These are phyloP conservation scores for Rhododendron simsii DNA, from an alignment of 148 eudicot species.

Conservation along the genomic window DNA sequence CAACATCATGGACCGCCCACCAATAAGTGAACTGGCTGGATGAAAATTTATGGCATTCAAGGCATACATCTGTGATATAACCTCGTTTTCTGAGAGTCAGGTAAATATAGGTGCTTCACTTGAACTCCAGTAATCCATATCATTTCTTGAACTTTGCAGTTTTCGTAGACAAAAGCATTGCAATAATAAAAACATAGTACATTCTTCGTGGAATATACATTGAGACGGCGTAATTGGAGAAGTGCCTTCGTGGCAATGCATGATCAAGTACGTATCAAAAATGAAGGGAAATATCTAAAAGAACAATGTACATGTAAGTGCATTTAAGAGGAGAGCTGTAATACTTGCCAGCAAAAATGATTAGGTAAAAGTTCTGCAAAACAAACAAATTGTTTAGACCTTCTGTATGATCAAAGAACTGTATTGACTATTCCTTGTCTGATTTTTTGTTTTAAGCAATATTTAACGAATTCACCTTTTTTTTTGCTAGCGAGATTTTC, in stretches of 20 bases:
- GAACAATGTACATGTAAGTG: not conserved
- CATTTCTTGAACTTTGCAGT: not conserved
- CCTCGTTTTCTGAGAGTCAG: not conserved
- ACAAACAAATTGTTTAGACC: not conserved
- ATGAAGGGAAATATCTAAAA: not conserved
- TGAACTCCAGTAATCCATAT: not conserved
- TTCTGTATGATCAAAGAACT: not conserved
- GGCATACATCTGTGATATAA: not conserved
- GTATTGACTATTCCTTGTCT: not conserved
- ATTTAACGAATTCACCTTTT: not conserved
- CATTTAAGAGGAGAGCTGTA: not conserved
- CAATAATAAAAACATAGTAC: not conserved
- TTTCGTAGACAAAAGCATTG: not conserved
- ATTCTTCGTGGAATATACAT: not conserved
- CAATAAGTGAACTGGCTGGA: conserved; percentile 91
- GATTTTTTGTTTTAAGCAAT: not conserved
- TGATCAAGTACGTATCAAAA: not conserved
- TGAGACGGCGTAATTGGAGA: not conserved
- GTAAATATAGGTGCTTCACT: not conserved
- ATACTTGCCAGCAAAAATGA: not conserved
- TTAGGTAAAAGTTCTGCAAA: not conserved
- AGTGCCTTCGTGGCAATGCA: not conserved
- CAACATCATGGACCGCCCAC: conserved; percentile 92
- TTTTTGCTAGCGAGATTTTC: not conserved
- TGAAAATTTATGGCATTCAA: conserved; percentile 17